phyloP scores from a whole-genome alignment of 257 asterid species.

The Parsonsia alboflavescens region DNA sequence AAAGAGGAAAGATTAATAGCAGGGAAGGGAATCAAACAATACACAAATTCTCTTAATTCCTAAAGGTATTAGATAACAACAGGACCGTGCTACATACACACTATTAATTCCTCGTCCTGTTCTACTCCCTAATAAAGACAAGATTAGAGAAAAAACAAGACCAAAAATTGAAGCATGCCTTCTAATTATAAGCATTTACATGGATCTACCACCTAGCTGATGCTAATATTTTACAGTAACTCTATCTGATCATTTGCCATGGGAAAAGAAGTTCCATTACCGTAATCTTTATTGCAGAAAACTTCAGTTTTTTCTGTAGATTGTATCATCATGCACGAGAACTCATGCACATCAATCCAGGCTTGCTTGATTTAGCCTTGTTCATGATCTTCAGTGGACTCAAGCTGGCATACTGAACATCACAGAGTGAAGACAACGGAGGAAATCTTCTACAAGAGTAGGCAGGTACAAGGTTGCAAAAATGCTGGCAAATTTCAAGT shows the following conservation, averaged over 20 bases:
- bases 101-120: neutral
- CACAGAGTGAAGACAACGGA: neutral
- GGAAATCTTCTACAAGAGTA: neutral
- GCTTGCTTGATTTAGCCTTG: neutral
- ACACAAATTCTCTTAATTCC: no score
- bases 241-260: constrained; percentile 2
- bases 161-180: neutral
- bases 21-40: neutral
- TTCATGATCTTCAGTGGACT: neutral
- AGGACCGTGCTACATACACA: neutral
- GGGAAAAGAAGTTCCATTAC: neutral
- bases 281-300: neutral
- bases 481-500: neutral
- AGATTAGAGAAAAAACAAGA: neutral
- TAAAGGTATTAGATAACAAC: neutral
- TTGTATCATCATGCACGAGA: neutral
- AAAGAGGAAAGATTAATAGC: neutral
- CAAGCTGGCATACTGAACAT: neutral
- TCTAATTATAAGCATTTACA: neutral
- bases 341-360: neutral
- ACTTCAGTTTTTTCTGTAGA: neutral
- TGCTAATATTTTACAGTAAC: constrained; percentile 15
- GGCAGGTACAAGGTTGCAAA: neutral
- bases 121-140: neutral
- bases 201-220: constrained; percentile 14